Evolutionary conservation across 2,329 filamentous ascomycete species (phyloP).

Genomic region (Ascochyta clinopodiicola): DNA sequence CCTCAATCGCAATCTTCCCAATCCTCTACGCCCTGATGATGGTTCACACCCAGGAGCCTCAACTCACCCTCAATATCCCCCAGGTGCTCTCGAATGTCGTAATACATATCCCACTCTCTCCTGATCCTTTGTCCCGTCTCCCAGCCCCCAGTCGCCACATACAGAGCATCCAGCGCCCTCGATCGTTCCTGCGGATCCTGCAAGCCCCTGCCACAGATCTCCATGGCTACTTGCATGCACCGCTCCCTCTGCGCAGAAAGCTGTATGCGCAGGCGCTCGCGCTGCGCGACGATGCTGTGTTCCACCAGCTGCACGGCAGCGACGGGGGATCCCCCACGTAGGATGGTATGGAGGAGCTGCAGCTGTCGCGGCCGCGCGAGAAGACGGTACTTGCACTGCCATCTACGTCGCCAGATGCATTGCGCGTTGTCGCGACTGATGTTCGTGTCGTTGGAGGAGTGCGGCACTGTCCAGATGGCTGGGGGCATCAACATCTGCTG

Average conservation of each 20-base stretch:
- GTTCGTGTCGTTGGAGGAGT: neutral
- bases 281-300: neutral
- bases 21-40: neutral
- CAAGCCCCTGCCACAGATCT: neutral
- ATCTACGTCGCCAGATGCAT: neutral
- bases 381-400: neutral
- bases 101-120: neutral
- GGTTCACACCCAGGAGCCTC: neutral
- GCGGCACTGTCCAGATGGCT: neutral
- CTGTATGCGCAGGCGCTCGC: neutral
- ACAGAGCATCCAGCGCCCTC: neutral
- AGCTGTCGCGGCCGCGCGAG: neutral
- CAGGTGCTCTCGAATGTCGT: neutral
- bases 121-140: neutral
- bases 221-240: neutral
- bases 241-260: neutral
- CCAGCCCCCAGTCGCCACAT: neutral
- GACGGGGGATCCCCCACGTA: neutral
- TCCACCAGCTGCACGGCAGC: neutral
- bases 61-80: neutral
- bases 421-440: neutral
- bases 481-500: neutral
- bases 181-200: neutral
- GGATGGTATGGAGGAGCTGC: neutral
- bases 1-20: neutral